A percentile compares a stretch with the other conserved stretches of the same genome.
Conservation (phyloP, 371 early-diverging fungal species). For the Quaeritorhiza haematococci region DNA sequence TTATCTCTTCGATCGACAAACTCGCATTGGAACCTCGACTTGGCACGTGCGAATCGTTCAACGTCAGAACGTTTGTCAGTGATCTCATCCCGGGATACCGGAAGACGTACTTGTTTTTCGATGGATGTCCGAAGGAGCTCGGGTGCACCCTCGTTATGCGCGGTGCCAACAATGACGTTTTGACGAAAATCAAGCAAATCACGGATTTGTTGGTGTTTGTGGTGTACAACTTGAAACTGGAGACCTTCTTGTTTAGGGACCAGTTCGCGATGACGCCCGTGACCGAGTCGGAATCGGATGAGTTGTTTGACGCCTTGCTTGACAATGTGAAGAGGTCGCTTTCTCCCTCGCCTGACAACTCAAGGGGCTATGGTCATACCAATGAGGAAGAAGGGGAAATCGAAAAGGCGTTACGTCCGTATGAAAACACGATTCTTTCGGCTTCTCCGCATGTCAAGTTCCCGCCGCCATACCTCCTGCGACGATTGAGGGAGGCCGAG, state of each 20-base stretch:
- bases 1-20: constrained; percentile 74
- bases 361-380: neutral
- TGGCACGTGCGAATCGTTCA: constrained; percentile 73
- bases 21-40: constrained; percentile 60
- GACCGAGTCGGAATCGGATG: neutral
- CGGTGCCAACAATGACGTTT: constrained; percentile 59
- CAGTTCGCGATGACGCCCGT: constrained; percentile 57
- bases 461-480: constrained; percentile 75
- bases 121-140: constrained; percentile 69
- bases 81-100: constrained; percentile 64
- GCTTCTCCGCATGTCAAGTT: constrained; percentile 75
- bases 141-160: constrained; percentile 85
- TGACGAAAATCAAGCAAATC: constrained; percentile 69
- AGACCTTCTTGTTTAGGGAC: constrained; percentile 72
- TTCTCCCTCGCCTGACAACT: no score
- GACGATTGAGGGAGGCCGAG: constrained; percentile 64
- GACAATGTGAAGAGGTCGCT: no score
- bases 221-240: constrained; percentile 75
- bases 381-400: constrained; percentile 6
- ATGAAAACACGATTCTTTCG: constrained; percentile 64
- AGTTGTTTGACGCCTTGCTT: neutral
- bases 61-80: constrained; percentile 71
- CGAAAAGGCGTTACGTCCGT: constrained; percentile 32
- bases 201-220: constrained; percentile 74
- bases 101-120: constrained; percentile 81